phyloP scores from a whole-genome alignment of 345 rosid genomes.

The Clausena lansium region DNA sequence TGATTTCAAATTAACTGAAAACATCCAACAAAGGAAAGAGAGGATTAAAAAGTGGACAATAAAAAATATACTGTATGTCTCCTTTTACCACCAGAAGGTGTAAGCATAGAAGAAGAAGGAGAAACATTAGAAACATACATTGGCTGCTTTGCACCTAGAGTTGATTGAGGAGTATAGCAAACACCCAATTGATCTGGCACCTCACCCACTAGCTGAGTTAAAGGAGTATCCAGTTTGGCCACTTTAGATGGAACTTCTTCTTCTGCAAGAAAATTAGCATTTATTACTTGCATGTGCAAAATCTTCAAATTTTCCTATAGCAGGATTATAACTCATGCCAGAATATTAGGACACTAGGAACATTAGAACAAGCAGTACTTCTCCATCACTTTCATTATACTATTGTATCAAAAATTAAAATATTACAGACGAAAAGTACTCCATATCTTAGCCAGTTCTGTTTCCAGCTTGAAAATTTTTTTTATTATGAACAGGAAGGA shows the following conservation, averaged over 20 bases:
- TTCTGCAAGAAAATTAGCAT: slow-evolving; percentile 44
- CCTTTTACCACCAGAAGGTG: background rate
- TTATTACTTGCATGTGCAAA: slow-evolving; percentile 3
- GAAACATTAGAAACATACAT: slow-evolving; percentile 41
- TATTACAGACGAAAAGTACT: no score
- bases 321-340: background rate
- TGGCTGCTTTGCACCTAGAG: slow-evolving; percentile 53
- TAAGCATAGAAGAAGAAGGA: background rate
- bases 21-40: background rate
- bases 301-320: background rate
- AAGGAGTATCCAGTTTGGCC: slow-evolving; percentile 57
- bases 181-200: slow-evolving; percentile 57
- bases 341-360: background rate
- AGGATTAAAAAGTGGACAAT: background rate
- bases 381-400: background rate
- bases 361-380: background rate
- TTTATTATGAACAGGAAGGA: background rate
- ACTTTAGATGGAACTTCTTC: slow-evolving; percentile 74
- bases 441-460: background rate
- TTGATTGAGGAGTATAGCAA: slow-evolving; percentile 62
- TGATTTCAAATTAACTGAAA: background rate
- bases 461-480: background rate
- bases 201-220: slow-evolving; percentile 44
- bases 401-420: background rate
- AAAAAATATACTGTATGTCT: no score